Conservation (phyloP, 225 moss, liverwort and hornwort genomes). For the Pseudisothecium myosuroides region DNA sequence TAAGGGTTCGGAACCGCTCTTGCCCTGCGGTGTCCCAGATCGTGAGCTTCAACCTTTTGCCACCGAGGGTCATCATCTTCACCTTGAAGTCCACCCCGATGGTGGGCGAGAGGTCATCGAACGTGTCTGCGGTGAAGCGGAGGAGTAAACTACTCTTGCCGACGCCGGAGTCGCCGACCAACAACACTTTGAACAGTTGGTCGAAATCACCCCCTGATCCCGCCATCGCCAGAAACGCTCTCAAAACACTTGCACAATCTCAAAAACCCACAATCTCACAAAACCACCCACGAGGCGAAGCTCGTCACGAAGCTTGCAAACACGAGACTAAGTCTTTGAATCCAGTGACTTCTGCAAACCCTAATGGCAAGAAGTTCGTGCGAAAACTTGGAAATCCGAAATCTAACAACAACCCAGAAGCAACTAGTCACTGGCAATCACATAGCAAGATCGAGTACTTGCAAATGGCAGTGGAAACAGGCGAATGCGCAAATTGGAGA, state of each 20-base stretch:
- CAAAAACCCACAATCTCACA: neutral
- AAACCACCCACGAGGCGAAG: neutral
- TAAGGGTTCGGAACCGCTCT: slow-evolving; percentile 88
- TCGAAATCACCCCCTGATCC: slow-evolving; percentile 62
- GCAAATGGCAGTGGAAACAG: neutral
- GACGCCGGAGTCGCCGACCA: slow-evolving; percentile 90
- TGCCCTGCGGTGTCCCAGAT: slow-evolving; percentile 99
- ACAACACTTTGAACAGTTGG: slow-evolving; percentile 78
- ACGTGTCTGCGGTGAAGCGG: slow-evolving; percentile 85
- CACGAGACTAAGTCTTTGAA: neutral
- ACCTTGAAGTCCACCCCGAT: slow-evolving; percentile 99
- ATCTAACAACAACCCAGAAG: neutral
- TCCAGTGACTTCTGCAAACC: neutral
- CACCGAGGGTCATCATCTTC: slow-evolving; percentile 77
- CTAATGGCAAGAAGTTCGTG: neutral
- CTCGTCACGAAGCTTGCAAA: neutral
- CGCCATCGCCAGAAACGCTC: slow-evolving; percentile 20
- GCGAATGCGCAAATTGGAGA: neutral
- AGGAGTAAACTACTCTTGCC: slow-evolving; percentile 85
- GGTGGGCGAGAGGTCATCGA: slow-evolving; percentile 90
- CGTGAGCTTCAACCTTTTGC: slow-evolving; percentile 82
- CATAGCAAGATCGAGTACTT: neutral
- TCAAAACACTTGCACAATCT: neutral
- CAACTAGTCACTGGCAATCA: neutral
- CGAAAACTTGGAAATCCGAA: neutral